These are phyloP conservation scores for Trypanosoma congolense DNA, from an alignment of 208 protist genomes.

Conservation along the genomic window DNA sequence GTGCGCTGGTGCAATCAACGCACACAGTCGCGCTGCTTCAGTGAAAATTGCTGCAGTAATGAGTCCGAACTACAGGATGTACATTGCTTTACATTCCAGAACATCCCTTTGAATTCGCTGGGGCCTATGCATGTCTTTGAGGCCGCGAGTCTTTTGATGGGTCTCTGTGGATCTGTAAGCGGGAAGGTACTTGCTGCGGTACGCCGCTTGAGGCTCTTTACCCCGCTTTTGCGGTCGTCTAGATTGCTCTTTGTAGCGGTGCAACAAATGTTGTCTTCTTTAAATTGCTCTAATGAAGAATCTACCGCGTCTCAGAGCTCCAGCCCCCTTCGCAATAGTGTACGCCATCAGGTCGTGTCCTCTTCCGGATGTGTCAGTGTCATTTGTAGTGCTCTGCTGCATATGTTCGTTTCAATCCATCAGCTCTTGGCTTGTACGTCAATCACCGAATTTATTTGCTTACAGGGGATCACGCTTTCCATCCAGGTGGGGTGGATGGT, in stretches of 20 bases:
- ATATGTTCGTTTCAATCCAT: constrained; percentile 18
- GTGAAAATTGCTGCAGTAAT: background rate
- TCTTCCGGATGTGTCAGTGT: background rate
- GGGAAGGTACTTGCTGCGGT: constrained; percentile 9
- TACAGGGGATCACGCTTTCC: constrained; percentile 11
- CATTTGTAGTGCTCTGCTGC: constrained; percentile 13
- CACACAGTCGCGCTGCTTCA: background rate
- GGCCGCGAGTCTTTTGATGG: constrained; percentile 8
- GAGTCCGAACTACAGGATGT: background rate
- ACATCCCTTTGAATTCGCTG: constrained; percentile 1
- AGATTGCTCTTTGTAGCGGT: constrained; percentile 5
- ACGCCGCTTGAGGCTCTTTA: constrained; percentile 8
- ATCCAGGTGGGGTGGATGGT: constrained; percentile 18
- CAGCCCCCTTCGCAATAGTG: background rate
- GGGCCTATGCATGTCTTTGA: constrained; percentile 9
- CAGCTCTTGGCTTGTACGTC: constrained; percentile 10
- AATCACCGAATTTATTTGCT: constrained; percentile 13
- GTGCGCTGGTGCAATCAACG: constrained; percentile 1
- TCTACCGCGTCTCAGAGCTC: background rate
- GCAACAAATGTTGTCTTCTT: background rate
- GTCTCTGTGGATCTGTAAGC: constrained; percentile 10
- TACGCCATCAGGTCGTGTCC: background rate
- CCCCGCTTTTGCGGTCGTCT: constrained; percentile 8
- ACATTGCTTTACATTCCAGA: background rate
- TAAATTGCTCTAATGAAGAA: background rate